Evolutionary conservation across 176 grass and related monocot species (phyloP).

Genomic region (Sorghum bicolor): Sorghum_bicolor_NCBIv3 NC_012870.2:62766501-62767000

Average conservation of each 20-base stretch:
- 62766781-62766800: neutral
- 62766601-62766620: neutral
- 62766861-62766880: slow-evolving; percentile 11
- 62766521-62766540: neutral
- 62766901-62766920: neutral
- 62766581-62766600: neutral
- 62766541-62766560: neutral
- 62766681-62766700: neutral
- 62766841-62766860: neutral
- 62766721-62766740: slow-evolving; percentile 3
- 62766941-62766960: neutral
- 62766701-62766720: neutral
- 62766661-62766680: slow-evolving; percentile 3
- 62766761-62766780: neutral
- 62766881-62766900: neutral
- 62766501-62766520: slow-evolving; percentile 57
- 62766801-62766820: neutral
- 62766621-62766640: neutral
- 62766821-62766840: neutral
- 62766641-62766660: neutral
- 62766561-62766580: slow-evolving; percentile 11
- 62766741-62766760: slow-evolving; percentile 16
- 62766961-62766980: too few species aligned
- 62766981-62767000: too few species aligned
- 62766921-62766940: neutral